Percentiles rank a stretch among this genome's conserved stretches.
Evolutionary conservation across 495 filamentous ascomycete species (phyloP).

Genomic region (Polyplosphaeria fusca): DNA sequence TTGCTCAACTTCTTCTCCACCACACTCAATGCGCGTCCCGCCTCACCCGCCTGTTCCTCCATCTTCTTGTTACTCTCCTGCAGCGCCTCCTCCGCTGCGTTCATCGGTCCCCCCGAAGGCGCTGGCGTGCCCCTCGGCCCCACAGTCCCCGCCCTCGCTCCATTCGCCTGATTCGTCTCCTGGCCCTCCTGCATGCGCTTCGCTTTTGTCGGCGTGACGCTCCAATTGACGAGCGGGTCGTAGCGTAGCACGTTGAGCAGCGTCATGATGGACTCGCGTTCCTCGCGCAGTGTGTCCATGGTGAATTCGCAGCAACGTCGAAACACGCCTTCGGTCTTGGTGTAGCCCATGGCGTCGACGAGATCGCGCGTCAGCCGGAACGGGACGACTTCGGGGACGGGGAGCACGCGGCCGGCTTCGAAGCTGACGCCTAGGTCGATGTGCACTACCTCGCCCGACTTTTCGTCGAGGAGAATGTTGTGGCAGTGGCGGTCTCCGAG

Average conservation of each 20-base stretch:
- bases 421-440: constrained; percentile 97
- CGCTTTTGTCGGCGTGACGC: constrained; percentile 82
- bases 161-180: constrained; percentile 50
- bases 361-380: constrained; percentile 94
- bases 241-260: constrained; percentile 94
- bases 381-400: constrained; percentile 90
- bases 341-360: constrained; percentile 95
- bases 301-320: constrained; percentile 97
- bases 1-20: constrained; percentile 93
- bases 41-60: constrained; percentile 74
- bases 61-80: constrained; percentile 46
- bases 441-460: constrained; percentile 89
- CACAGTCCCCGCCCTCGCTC: constrained; percentile 29
- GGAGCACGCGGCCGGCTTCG: constrained; percentile 88
- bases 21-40: constrained; percentile 84
- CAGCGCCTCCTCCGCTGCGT: constrained; percentile 32
- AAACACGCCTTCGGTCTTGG: constrained; percentile 92
- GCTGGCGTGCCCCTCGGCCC: constrained; percentile 20
- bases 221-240: constrained; percentile 95
- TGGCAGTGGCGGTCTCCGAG: constrained; percentile 96
- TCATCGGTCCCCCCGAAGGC: constrained; percentile 6
- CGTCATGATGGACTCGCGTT: constrained; percentile 93
- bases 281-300: constrained; percentile 84
- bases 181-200: constrained; percentile 68
- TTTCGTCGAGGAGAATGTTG: constrained; percentile 89